phyloP scores from a whole-genome alignment of 208 protist species.

The Trichomonas vaginalis region DNA sequence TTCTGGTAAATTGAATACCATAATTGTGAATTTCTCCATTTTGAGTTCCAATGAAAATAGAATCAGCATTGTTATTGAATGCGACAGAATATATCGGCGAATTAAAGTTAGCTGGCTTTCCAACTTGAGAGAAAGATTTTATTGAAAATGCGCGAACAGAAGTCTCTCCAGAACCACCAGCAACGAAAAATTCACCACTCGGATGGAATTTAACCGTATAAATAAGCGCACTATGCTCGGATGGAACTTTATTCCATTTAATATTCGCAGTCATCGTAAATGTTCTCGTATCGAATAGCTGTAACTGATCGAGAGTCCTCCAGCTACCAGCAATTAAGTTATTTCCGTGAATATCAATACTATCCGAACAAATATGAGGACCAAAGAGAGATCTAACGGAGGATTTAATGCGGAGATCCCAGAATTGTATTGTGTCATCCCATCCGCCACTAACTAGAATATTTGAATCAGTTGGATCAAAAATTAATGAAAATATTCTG shows the following conservation, averaged over 20 bases:
- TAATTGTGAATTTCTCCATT: neutral
- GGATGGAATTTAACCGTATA: neutral
- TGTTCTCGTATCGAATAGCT: neutral
- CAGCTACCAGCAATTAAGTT: neutral
- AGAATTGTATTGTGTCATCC: slow-evolving; percentile 17
- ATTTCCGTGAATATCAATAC: neutral
- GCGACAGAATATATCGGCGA: neutral
- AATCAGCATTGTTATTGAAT: neutral
- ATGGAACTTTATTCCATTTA: neutral
- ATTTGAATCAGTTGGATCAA: neutral
- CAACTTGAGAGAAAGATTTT: neutral
- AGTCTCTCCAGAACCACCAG: neutral
- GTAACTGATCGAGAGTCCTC: neutral
- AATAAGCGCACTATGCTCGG: neutral
- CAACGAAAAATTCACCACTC: neutral
- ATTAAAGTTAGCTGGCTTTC: neutral
- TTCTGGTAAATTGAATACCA: neutral
- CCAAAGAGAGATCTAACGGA: neutral
- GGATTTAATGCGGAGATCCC: neutral
- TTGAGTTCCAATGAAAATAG: neutral
- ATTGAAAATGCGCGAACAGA: neutral
- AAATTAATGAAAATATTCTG: neutral
- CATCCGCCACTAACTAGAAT: neutral
- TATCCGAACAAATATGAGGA: neutral
- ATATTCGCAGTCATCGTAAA: neutral